Conservation (phyloP, 495 filamentous ascomycete genomes). For the Trichoderma reesei region DNA sequence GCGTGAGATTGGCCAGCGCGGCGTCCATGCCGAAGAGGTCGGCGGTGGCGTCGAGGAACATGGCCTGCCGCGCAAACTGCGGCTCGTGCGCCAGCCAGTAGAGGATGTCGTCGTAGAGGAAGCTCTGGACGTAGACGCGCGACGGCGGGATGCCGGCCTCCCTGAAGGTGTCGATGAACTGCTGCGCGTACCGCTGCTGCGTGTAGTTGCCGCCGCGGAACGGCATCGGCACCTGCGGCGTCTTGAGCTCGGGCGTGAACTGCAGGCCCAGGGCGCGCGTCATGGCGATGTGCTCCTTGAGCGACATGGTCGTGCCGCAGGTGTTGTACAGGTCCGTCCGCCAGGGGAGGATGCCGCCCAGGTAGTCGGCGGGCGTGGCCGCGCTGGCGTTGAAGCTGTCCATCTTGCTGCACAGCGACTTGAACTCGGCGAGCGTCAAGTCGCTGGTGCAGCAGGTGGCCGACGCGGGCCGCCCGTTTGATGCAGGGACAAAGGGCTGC, state of each 20-base stretch:
- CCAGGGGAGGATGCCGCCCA: slow-evolving; percentile 42
- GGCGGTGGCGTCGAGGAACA: slow-evolving; percentile 48
- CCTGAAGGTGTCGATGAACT: slow-evolving; percentile 50
- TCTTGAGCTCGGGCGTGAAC: slow-evolving; percentile 55
- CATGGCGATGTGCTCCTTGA: slow-evolving; percentile 43
- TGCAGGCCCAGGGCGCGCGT: slow-evolving; percentile 41
- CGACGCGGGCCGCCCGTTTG: slow-evolving; percentile 26
- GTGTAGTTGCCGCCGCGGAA: slow-evolving; percentile 48
- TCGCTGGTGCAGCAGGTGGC: slow-evolving; percentile 56
- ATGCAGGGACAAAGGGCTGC: slow-evolving; percentile 44
- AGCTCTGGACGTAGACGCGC: slow-evolving; percentile 51
- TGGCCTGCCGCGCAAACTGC: slow-evolving; percentile 44
- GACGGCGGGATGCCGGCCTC: slow-evolving; percentile 38
- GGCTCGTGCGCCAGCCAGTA: slow-evolving; percentile 53
- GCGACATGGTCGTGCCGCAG: slow-evolving; percentile 44
- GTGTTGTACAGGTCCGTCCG: slow-evolving; percentile 50
- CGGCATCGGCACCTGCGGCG: slow-evolving; percentile 49
- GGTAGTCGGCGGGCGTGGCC: slow-evolving; percentile 41
- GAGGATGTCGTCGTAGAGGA: slow-evolving; percentile 47
- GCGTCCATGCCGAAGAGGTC: slow-evolving; percentile 29
- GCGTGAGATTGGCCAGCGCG: slow-evolving; percentile 39
- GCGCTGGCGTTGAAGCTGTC: slow-evolving; percentile 46
- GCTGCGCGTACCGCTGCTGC: slow-evolving; percentile 45
- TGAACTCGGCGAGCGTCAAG: slow-evolving; percentile 50
- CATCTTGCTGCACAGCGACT: slow-evolving; percentile 52